Percentiles rank a stretch among this genome's conserved stretches.
phyloP scores from a whole-genome alignment of 2,329 filamentous ascomycete species.

The Botrytis paeoniae region DNA sequence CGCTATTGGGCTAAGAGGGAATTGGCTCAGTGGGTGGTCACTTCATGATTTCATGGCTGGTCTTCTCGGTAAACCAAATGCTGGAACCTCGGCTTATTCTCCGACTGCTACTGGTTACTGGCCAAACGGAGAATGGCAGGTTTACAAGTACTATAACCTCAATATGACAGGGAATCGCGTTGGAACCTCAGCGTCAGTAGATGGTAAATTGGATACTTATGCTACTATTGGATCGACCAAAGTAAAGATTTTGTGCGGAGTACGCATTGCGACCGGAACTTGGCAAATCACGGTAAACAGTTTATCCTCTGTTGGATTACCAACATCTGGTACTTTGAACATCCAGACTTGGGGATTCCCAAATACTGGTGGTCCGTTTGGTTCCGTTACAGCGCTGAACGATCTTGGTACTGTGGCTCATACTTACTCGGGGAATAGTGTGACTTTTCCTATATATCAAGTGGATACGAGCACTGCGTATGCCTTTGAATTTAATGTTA shows the following conservation, averaged over 20 bases:
- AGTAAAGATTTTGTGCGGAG: conserved; percentile 28
- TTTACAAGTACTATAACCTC: conserved; percentile 48
- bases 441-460: conserved; percentile 42
- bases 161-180: conserved; percentile 45
- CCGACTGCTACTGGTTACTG: conserved; percentile 39
- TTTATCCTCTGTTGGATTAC: conserved; percentile 25
- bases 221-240: conserved; percentile 26
- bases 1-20: conserved; percentile 24
- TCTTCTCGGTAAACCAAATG: conserved; percentile 28
- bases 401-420: conserved; percentile 38
- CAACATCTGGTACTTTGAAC: conserved; percentile 25
- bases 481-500: conserved; percentile 41
- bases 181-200: conserved; percentile 38
- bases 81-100: conserved; percentile 21
- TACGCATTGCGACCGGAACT: conserved; percentile 25
- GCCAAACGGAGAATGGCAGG: conserved; percentile 44
- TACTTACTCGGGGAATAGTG: conserved; percentile 38
- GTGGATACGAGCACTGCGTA: conserved; percentile 40
- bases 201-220: conserved; percentile 27
- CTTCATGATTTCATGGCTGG: conserved; percentile 30
- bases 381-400: conserved; percentile 28
- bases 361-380: conserved; percentile 25
- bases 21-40: conserved; percentile 22
- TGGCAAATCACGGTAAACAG: conserved; percentile 31
- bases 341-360: conserved; percentile 36